Percentiles rank a stretch among this genome's conserved stretches.
Evolutionary conservation across 441 rosid species (phyloP).

Genomic region (Breynia disticha): DNA sequence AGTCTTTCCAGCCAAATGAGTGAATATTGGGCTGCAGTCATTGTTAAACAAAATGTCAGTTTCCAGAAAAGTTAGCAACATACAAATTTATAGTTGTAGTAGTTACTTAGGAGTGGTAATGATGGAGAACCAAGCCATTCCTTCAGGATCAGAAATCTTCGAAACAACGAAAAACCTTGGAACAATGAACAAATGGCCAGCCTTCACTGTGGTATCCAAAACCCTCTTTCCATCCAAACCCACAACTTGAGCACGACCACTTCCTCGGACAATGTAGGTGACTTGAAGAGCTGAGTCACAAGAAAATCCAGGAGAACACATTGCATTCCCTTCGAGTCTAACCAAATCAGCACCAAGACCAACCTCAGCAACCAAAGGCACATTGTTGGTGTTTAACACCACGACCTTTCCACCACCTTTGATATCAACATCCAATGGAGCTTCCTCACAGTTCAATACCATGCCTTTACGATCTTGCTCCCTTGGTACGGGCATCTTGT

Average conservation of each 20-base stretch:
- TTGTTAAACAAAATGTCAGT: not conserved
- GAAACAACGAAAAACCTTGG: slow-evolving; percentile 84
- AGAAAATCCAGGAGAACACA: slow-evolving; percentile 92
- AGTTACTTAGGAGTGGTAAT: slow-evolving; percentile 79
- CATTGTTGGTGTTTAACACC: slow-evolving; percentile 66
- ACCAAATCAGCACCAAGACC: slow-evolving; percentile 94
- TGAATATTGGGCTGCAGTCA: slow-evolving; percentile 60
- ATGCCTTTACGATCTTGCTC: slow-evolving; percentile 43
- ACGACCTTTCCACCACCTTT: slow-evolving; percentile 75
- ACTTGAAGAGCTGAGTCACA: slow-evolving; percentile 91
- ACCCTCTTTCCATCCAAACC: slow-evolving; percentile 69
- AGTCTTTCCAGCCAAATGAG: slow-evolving; percentile 81
- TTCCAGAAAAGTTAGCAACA: too few species aligned
- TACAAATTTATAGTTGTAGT: too few species aligned
- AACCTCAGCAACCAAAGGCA: slow-evolving; percentile 69
- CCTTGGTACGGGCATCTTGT: slow-evolving; percentile 59
- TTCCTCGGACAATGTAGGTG: slow-evolving; percentile 63
- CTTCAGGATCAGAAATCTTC: slow-evolving; percentile 62
- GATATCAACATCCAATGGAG: slow-evolving; percentile 67
- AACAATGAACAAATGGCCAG: slow-evolving; percentile 68
- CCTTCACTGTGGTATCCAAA: slow-evolving; percentile 53
- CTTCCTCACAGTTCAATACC: slow-evolving; percentile 70
- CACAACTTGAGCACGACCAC: slow-evolving; percentile 76
- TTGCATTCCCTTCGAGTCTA: slow-evolving; percentile 50
- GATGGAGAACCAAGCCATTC: slow-evolving; percentile 79